Conservation (phyloP, 2,329 filamentous ascomycete species). For the Apiospora malaysiana region DNA sequence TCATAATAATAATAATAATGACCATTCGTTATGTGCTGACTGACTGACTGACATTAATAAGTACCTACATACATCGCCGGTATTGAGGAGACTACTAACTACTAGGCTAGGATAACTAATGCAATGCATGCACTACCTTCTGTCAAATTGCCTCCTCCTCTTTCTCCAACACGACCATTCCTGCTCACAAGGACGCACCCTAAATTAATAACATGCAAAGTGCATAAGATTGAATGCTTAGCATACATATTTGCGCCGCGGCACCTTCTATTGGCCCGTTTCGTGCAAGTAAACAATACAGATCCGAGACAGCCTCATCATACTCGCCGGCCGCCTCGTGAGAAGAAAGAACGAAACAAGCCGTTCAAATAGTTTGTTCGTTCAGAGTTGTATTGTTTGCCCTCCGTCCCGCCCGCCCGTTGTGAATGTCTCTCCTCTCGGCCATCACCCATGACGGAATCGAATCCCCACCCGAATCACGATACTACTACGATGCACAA, state of each 20-base stretch:
- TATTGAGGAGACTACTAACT: not conserved
- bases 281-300: not conserved
- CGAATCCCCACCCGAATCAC: slow-evolving; percentile 4
- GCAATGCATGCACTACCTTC: slow-evolving; percentile 8
- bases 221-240: not conserved
- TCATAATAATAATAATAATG: not conserved
- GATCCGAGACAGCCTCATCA: slow-evolving; percentile 14
- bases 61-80: not conserved
- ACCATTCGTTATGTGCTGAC: not conserved
- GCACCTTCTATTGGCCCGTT: not conserved
- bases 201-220: not conserved
- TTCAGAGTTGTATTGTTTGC: not conserved
- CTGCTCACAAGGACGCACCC: not conserved
- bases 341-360: not conserved
- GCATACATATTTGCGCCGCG: not conserved
- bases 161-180: not conserved
- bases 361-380: not conserved
- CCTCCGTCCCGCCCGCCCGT: slow-evolving; percentile 6
- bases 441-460: slow-evolving; percentile 1
- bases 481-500: slow-evolving; percentile 1
- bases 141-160: not conserved
- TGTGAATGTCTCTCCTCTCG: slow-evolving; percentile 14
- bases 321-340: not conserved
- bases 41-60: too few relatives aligned
- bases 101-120: not conserved